Conservation (phyloP, 2,329 filamentous ascomycete genomes). For the Verticillium tricorpus region DNA sequence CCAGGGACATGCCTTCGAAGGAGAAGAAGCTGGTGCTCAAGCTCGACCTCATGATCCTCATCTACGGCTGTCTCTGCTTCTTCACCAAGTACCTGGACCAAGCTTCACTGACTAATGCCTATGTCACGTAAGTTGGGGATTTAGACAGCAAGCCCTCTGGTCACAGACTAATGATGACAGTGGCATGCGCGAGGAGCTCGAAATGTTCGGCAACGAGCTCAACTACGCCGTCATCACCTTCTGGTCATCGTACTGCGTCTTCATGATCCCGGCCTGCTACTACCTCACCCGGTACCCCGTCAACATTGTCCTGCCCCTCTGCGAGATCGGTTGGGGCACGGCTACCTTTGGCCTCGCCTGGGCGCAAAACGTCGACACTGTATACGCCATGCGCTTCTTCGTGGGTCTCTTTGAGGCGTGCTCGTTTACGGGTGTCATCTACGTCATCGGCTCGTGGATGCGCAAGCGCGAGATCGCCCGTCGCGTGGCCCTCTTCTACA, state of each 20-base stretch:
- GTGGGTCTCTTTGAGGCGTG: slow-evolving; percentile 46
- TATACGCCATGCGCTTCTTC: slow-evolving; percentile 38
- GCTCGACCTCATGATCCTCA: slow-evolving; percentile 30
- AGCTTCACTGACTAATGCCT: slow-evolving; percentile 30
- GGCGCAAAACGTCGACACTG: slow-evolving; percentile 23
- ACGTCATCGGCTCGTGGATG: slow-evolving; percentile 59
- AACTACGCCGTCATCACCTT: slow-evolving; percentile 25
- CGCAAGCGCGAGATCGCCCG: slow-evolving; percentile 53
- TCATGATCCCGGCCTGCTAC: slow-evolving; percentile 35
- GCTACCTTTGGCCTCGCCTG: slow-evolving; percentile 23
- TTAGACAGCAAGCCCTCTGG: background rate
- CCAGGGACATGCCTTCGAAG: slow-evolving; percentile 20
- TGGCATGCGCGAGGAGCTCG: slow-evolving; percentile 31
- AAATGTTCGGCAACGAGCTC: slow-evolving; percentile 27
- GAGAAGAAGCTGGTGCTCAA: slow-evolving; percentile 30
- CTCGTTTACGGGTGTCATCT: slow-evolving; percentile 48
- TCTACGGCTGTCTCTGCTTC: slow-evolving; percentile 33
- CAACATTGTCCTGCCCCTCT: slow-evolving; percentile 21
- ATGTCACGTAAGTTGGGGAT: slow-evolving; percentile 22
- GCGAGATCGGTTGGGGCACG: slow-evolving; percentile 25
- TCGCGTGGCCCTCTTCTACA: slow-evolving; percentile 52
- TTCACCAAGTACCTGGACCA: slow-evolving; percentile 35
- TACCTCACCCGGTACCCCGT: slow-evolving; percentile 31
- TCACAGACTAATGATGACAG: slow-evolving; percentile 14
- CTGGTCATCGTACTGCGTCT: slow-evolving; percentile 32